phyloP scores from a whole-genome alignment of 2,329 filamentous ascomycete genomes.

The Monilinia fructicola region DNA sequence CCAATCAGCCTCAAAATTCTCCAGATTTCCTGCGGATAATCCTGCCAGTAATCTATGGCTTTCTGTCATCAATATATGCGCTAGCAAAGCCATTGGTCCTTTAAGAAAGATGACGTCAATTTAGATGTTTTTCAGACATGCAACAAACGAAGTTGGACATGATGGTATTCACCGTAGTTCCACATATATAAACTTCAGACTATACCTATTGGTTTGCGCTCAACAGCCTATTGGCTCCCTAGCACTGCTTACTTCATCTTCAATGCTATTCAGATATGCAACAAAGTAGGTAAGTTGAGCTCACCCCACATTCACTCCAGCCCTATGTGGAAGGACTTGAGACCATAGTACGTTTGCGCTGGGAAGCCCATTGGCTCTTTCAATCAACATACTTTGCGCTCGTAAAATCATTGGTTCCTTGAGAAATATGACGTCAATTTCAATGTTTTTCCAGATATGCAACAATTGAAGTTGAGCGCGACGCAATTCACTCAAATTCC shows the following conservation, averaged over 20 bases:
- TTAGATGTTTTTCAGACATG: conserved; percentile 2
- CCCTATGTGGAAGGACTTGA: neutral
- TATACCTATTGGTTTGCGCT: neutral
- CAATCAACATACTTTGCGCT: neutral
- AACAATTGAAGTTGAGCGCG: neutral
- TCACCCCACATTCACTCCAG: neutral
- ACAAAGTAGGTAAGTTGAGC: neutral
- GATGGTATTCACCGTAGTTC: neutral
- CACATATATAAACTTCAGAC: neutral
- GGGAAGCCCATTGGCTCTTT: neutral
- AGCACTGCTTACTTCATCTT: neutral
- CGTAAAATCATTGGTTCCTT: neutral
- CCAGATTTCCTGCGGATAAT: neutral
- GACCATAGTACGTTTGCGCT: neutral
- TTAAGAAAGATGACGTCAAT: neutral
- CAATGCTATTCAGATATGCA: neutral
- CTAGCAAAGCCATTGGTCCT: neutral
- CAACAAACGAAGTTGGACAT: neutral
- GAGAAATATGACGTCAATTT: neutral
- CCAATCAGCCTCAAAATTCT: neutral
- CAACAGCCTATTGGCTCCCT: neutral
- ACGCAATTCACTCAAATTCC: neutral
- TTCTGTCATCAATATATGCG: neutral
- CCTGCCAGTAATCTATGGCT: neutral
- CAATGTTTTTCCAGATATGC: neutral